Evolutionary conservation across 768 basidiomycete genomes (phyloP).

Genomic region (Rhizopogon sp.): DNA sequence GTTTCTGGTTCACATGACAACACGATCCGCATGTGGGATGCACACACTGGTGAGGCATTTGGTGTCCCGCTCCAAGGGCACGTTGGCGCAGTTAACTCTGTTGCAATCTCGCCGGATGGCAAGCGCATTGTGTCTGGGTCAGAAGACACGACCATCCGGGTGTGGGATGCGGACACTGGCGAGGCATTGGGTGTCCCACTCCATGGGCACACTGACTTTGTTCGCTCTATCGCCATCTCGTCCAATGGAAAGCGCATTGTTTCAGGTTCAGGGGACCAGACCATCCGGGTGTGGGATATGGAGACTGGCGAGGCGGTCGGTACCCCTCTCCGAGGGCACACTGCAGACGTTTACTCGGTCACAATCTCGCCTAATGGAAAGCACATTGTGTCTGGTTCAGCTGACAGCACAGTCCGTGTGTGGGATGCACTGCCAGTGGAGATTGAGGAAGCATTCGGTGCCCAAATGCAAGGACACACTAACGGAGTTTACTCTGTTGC

Average conservation of each 20-base stretch:
- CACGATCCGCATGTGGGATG: conserved; percentile 26
- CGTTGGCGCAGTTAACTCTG: not conserved
- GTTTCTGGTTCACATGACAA: conserved; percentile 27
- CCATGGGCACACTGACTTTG: not conserved
- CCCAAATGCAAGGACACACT: too few species aligned
- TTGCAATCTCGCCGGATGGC: conserved; percentile 4
- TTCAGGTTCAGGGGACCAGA: not conserved
- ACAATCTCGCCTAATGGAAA: not conserved
- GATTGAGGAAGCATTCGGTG: not conserved
- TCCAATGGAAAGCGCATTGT: not conserved
- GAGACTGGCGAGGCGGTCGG: not conserved
- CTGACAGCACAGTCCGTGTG: not conserved
- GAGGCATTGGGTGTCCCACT: conserved; percentile 1
- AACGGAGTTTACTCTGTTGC: too few species aligned
- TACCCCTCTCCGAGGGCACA: not conserved
- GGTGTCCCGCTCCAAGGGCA: not conserved
- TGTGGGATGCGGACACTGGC: conserved; percentile 2
- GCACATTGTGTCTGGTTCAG: not conserved
- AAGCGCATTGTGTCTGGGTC: not conserved
- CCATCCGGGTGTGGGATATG: not conserved
- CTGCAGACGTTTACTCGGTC: not conserved
- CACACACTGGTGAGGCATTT: conserved; percentile 7
- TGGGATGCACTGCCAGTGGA: not conserved
- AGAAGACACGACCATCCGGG: not conserved
- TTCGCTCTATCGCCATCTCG: not conserved